Evolutionary conservation across 148 eudicot species (phyloP), one percentile per base, ranked within the genome.

Genomic region (Amaranthus palmeri): DNA sequence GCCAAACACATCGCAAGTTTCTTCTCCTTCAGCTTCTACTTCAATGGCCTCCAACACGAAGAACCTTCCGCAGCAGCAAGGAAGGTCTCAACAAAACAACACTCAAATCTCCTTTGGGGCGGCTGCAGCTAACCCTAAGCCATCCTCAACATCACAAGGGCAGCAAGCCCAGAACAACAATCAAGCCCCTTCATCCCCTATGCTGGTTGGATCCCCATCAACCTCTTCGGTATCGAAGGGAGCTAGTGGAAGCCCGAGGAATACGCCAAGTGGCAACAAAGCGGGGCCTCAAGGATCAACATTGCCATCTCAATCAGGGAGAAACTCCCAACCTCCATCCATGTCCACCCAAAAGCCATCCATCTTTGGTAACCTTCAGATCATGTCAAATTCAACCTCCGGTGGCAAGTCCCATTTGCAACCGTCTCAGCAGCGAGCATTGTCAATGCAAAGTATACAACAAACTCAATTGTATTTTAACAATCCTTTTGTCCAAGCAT

Each of bases 71-170:
- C 90, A 86, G 64, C 89, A 84, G 64, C 86, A 82, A 62, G 81
- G 84, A 48, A 85, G 92, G 69, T 68, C 85, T 43, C 91, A 83
- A 54, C 89, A 84, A 77, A 79, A 58, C 48, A 92, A 89, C 54
- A 89, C 93, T 5, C 98, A 91, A 68, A 93, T 93, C 69, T 93
- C 98, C 3, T 93, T 93, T 47, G 93, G 86, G 36, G 91, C 85
- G n/a, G 70, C 68, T 10, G 68, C 68, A 45, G 3, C 83, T 15
- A 84, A 77, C 70, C 83, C 81, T 44, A 88, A 90, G 71, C 65
- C 83, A 47, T 65, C 84, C 43, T 44, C 82, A n/a, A 13, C 76
- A 57, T 73, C 93, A n/a, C 96, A 86, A 68, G 85, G 84, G 45
- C 93, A 85, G 53, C 89, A 81, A 57, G 67, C 73, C 53, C 80